Conservation (phyloP, 78 protist species). For the Dictyostelium purpureum region DNA sequence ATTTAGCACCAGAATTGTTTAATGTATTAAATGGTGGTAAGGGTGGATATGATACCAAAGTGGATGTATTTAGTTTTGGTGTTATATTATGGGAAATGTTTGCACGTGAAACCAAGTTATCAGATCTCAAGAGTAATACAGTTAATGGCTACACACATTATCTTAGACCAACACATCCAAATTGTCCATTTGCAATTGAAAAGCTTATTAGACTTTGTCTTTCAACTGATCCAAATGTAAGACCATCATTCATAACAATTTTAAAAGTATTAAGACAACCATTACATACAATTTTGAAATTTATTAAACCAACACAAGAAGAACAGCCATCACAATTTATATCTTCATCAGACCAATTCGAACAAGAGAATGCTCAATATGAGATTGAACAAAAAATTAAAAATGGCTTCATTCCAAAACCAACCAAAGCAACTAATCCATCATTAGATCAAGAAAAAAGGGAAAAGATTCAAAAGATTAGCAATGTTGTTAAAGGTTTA, state of each 20-base stretch:
- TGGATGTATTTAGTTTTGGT: conserved; percentile 68
- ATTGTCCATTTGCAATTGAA: conserved; percentile 69
- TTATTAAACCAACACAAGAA: conserved; percentile 6
- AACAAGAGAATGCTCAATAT: not conserved
- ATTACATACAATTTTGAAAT: conserved; percentile 55
- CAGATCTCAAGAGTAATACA: conserved; percentile 7
- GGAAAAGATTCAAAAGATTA: conserved; percentile 17
- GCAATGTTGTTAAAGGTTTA: conserved; percentile 7
- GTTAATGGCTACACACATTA: conserved; percentile 67
- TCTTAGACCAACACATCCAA: conserved; percentile 41
- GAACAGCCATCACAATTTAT: not conserved
- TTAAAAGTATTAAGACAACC: conserved; percentile 63
- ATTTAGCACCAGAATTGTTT: conserved; percentile 64
- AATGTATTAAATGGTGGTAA: conserved; percentile 44
- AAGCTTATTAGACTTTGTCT: conserved; percentile 52
- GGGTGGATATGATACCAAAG: conserved; percentile 70
- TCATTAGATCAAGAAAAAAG: not conserved
- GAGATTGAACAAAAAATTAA: not conserved
- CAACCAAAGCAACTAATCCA: not conserved
- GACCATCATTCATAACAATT: conserved; percentile 65
- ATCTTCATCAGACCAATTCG: not conserved
- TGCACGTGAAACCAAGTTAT: conserved; percentile 35
- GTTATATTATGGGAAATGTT: conserved; percentile 79
- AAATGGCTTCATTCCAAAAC: not conserved
- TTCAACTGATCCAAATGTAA: conserved; percentile 39